Evolutionary conservation across 305 asterid genomes (phyloP).

Genomic region (Solanum hybrid): DNA sequence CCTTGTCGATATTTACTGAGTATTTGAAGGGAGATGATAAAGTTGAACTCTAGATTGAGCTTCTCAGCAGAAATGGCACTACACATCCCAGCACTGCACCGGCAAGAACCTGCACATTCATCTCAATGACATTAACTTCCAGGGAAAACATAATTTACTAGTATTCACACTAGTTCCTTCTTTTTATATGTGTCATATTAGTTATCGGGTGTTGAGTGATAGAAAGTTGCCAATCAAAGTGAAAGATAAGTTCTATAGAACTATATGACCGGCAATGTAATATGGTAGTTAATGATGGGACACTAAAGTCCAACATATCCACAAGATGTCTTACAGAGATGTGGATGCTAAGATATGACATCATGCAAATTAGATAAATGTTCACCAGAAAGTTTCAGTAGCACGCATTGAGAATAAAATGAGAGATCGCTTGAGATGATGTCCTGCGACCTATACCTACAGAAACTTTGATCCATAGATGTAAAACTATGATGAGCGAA

Average conservation of each 20-base stretch:
- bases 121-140: background rate
- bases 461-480: background rate
- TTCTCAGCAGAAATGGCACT: conserved; percentile 20
- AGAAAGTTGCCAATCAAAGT: background rate
- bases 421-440: background rate
- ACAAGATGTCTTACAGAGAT: background rate
- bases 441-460: background rate
- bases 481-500: background rate
- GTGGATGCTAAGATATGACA: background rate
- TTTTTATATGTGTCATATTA: background rate
- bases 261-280: background rate
- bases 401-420: background rate
- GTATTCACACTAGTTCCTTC: background rate
- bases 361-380: background rate
- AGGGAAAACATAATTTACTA: background rate
- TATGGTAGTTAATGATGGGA: background rate
- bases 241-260: background rate
- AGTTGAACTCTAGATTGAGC: background rate
- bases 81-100: conserved; percentile 32
- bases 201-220: background rate
- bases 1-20: background rate
- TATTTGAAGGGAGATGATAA: background rate
- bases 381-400: background rate
- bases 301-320: background rate
- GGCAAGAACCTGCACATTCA: conserved; percentile 27